Evolutionary conservation across 441 rosid genomes (phyloP).

Genomic region (Dalechampia spathulata): DNA sequence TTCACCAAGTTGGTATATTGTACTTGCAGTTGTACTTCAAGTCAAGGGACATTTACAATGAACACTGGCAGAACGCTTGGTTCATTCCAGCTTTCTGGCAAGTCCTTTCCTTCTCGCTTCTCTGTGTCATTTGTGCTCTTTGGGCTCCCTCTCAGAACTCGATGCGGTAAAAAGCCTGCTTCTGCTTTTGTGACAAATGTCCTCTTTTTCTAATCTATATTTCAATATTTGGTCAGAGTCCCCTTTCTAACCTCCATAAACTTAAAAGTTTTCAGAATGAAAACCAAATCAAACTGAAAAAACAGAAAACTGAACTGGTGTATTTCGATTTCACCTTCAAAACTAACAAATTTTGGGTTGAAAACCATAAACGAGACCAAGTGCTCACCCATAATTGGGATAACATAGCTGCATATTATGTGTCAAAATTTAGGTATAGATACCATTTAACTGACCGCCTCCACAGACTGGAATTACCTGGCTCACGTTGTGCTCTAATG

Average conservation of each 20-base stretch:
- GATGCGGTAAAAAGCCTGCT: slow-evolving; percentile 45
- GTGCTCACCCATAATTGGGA: no score
- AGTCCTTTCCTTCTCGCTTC: slow-evolving; percentile 71
- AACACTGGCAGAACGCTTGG: slow-evolving; percentile 93
- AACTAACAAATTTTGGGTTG: no score
- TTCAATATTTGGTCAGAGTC: background rate
- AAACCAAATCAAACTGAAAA: no score
- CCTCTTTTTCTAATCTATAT: slow-evolving; percentile 1
- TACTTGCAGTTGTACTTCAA: slow-evolving; percentile 83
- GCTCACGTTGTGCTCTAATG: no score
- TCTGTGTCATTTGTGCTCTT: slow-evolving; percentile 68
- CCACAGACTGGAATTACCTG: no score
- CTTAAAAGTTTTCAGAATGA: background rate
- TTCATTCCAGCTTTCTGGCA: slow-evolving; percentile 94
- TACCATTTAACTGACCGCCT: background rate
- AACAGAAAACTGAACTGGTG: no score
- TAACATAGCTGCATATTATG: background rate
- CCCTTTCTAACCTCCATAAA: background rate
- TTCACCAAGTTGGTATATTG: slow-evolving; percentile 3
- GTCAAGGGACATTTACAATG: slow-evolving; percentile 78
- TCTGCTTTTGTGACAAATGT: background rate
- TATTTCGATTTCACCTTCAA: no score
- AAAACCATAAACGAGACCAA: no score
- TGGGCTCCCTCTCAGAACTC: slow-evolving; percentile 95
- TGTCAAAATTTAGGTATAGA: background rate